A percentile compares a stretch with the other conserved stretches of the same genome.
Conservation (phyloP, 345 rosid species). For the Noccaea caerulescens region DNA sequence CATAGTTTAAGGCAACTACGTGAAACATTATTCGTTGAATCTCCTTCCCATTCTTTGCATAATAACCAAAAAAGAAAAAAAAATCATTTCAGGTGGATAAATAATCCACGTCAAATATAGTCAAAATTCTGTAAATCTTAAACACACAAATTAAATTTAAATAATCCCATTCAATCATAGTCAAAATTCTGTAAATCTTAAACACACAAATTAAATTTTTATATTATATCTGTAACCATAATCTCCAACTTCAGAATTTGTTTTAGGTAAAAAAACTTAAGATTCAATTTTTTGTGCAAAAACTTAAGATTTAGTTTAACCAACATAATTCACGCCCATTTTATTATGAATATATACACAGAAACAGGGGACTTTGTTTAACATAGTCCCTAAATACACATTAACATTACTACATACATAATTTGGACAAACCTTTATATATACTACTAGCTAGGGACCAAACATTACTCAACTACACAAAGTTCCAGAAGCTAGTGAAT, state of each 20-base stretch:
- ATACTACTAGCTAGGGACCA: slow-evolving; percentile 5
- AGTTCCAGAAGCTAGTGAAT: slow-evolving; percentile 18
- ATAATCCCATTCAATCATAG: too few species aligned
- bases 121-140: background rate
- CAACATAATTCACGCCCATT: slow-evolving; percentile 18
- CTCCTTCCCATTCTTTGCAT: slow-evolving; percentile 17
- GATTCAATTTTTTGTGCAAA: too few species aligned
- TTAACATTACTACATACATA: background rate
- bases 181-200: too few species aligned
- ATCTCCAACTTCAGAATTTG: too few species aligned
- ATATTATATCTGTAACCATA: too few species aligned
- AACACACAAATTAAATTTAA: too few species aligned
- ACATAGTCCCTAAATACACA: slow-evolving; percentile 5
- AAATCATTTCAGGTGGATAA: background rate
- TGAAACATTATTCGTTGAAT: background rate
- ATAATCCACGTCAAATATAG: slow-evolving; percentile 12
- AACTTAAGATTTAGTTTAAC: too few species aligned
- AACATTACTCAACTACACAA: slow-evolving; percentile 3
- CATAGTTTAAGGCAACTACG: slow-evolving; percentile 14
- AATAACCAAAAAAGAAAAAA: background rate
- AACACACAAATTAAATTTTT: too few species aligned
- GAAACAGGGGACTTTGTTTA: slow-evolving; percentile 24
- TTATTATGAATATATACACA: slow-evolving; percentile 22
- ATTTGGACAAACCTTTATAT: background rate
- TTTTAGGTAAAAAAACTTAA: too few species aligned